Conservation (phyloP, 2,329 filamentous ascomycete species). For the Hypoxylon sp. region DNA sequence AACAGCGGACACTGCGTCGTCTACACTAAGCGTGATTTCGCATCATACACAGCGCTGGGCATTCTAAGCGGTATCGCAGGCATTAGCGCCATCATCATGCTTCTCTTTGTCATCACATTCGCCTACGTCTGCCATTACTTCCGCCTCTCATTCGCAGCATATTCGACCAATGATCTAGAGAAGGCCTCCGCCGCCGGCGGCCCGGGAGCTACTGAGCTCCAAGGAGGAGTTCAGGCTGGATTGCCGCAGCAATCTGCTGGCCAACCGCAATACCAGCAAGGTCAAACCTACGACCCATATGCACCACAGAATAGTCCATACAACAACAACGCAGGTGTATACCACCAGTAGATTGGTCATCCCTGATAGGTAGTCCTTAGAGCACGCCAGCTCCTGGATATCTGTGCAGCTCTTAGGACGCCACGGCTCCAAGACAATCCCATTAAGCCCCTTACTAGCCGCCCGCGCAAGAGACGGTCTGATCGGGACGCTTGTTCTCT, state of each 20-base stretch:
- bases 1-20: slow-evolving; percentile 58
- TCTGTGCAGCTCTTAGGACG: slow-evolving; percentile 37
- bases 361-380: slow-evolving; percentile 33
- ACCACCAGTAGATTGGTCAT: slow-evolving; percentile 39
- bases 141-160: slow-evolving; percentile 48
- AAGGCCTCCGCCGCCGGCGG: slow-evolving; percentile 38
- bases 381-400: slow-evolving; percentile 42
- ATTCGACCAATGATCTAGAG: slow-evolving; percentile 45
- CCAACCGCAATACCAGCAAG: slow-evolving; percentile 35
- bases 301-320: slow-evolving; percentile 43
- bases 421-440: slow-evolving; percentile 43
- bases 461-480: slow-evolving; percentile 31
- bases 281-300: slow-evolving; percentile 42
- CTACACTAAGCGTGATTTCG: slow-evolving; percentile 50
- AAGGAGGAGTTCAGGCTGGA: slow-evolving; percentile 31
- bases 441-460: slow-evolving; percentile 46
- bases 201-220: slow-evolving; percentile 36
- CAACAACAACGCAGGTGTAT: slow-evolving; percentile 34
- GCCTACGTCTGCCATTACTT: slow-evolving; percentile 54
- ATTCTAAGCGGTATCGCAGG: slow-evolving; percentile 60
- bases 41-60: slow-evolving; percentile 55
- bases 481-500: neutral
- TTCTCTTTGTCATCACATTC: slow-evolving; percentile 53
- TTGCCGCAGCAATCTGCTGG: slow-evolving; percentile 30
- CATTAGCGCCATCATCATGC: slow-evolving; percentile 59